These are phyloP conservation scores for Pseudogymnoascus sp. DNA, from an alignment of 2,329 filamentous ascomycete genomes.

Conservation along the genomic window DNA sequence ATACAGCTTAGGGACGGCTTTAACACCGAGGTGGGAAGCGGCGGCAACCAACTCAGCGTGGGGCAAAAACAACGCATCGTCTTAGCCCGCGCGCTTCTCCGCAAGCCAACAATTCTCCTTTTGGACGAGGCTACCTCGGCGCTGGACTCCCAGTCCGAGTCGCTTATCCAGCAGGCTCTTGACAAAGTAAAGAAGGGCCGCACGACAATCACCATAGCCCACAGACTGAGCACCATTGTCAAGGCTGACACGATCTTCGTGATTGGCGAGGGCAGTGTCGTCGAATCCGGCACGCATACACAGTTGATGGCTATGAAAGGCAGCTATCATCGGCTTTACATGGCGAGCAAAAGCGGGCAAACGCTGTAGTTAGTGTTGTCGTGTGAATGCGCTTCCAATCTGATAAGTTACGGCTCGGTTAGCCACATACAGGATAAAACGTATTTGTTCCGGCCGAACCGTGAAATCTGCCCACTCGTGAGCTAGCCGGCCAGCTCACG, in stretches of 20 bases:
- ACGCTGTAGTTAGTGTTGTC: no score
- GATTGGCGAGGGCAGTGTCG: constrained; percentile 76
- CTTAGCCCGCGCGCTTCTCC: constrained; percentile 71
- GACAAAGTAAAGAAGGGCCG: neutral
- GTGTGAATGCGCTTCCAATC: no score
- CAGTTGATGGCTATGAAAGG: constrained; percentile 18
- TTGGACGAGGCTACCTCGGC: constrained; percentile 84
- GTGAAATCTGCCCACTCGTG: no score
- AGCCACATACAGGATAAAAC: no score
- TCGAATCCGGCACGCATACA: constrained; percentile 45
- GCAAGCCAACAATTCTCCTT: constrained; percentile 65
- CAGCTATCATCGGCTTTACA: constrained; percentile 20
- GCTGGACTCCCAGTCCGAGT: constrained; percentile 60
- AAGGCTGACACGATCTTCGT: constrained; percentile 95
- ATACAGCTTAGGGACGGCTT: no score
- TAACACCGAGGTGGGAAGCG: no score
- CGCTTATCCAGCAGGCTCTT: neutral
- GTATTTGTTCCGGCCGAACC: no score
- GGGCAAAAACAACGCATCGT: constrained; percentile 78
- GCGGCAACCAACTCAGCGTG: constrained; percentile 66
- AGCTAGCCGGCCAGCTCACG: no score
- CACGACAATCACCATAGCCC: constrained; percentile 57
- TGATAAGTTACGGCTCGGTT: no score
- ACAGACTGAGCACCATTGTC: constrained; percentile 85
- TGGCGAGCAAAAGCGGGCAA: constrained; percentile 1